Evolutionary conservation across 345 rosid genomes (phyloP), one percentile per base, ranked within the genome.

Genomic region (Excoecaria agallocha): DNA sequence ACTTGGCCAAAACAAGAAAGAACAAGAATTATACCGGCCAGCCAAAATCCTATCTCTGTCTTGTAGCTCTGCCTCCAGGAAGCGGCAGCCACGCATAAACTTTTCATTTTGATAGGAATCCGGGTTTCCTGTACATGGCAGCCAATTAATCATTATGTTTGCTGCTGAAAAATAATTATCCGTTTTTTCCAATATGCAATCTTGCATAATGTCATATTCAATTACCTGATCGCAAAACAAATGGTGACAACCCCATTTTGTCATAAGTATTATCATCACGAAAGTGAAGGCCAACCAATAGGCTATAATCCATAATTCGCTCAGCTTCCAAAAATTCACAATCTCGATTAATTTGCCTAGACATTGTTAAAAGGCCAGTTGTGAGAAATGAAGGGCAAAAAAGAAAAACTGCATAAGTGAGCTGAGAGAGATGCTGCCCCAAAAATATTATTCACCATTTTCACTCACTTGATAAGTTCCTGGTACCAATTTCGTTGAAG

Each of bases 251-350:
- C 4, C 98, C 97, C 90, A 93, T 93, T 76, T 93, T 91, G 77
- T 93, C 99, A 30, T 85, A 88, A 1, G 90, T 87, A 79, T 70
- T 89, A 78, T 89, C 93, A 79, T 91, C 99, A 0, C 98, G 94
- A 79, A 95, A 95, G 79, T 95, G 99, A 74, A 95, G 85, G n/a
- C 99, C 99, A 67, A 95, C 87, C 77, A 95, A 58, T 25, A 95
- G 97, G 78, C 99, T 95, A 61, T 95, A 95, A 81, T 95, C 99
- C 99, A 95, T 95, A 41, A 95, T 93, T 68, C 89, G 86, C 82
- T 85, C 98, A 43, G 94, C 90, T 85, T 93, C 97, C 85, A 93
- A 87, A 86, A 95, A 95, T 82, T 91, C 94, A 75, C 98, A 93
- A 76, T 93, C 98, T 37, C 81, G 84, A 74, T 91, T 86, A 67